These are phyloP conservation scores for Aquilaria yunnanensis DNA, from an alignment of 345 rosid genomes.

Conservation along the genomic window DNA sequence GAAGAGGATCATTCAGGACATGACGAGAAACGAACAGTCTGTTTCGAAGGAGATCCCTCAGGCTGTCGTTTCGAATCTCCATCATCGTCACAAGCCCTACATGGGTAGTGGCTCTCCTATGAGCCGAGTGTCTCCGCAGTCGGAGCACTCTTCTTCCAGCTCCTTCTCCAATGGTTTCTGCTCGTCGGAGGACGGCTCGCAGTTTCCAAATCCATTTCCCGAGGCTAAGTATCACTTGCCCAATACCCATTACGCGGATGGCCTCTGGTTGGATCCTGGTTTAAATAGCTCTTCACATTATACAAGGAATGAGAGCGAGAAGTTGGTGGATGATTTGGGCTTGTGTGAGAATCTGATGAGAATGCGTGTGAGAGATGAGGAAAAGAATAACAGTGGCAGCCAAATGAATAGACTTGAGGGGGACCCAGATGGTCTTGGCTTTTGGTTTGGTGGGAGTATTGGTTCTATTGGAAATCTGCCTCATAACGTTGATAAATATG, in stretches of 20 bases:
- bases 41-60: constrained; percentile 22
- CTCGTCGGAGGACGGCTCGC: constrained; percentile 24
- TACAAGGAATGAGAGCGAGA: constrained; percentile 14
- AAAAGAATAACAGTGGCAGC: constrained; percentile 10
- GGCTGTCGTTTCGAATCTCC: constrained; percentile 21
- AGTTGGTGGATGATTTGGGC: constrained; percentile 19
- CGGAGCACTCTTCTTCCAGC: constrained; percentile 26
- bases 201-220: constrained; percentile 7
- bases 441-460: constrained; percentile 16
- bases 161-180: constrained; percentile 35
- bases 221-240: constrained; percentile 15
- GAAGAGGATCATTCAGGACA: constrained; percentile 14
- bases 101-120: constrained; percentile 18
- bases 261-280: constrained; percentile 18
- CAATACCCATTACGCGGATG: constrained; percentile 19
- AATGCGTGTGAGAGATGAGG: constrained; percentile 36
- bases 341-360: constrained; percentile 31
- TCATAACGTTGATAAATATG: constrained; percentile 18
- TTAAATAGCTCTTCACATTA: constrained; percentile 10
- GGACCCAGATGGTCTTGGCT: constrained; percentile 24
- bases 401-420: constrained; percentile 26
- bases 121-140: constrained; percentile 18
- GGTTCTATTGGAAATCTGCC: constrained; percentile 17
- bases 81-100: constrained; percentile 11
- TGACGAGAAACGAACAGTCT: constrained; percentile 22